Conservation (phyloP, 805 yeast genomes). For the Monosporozyma unispora region DNA sequence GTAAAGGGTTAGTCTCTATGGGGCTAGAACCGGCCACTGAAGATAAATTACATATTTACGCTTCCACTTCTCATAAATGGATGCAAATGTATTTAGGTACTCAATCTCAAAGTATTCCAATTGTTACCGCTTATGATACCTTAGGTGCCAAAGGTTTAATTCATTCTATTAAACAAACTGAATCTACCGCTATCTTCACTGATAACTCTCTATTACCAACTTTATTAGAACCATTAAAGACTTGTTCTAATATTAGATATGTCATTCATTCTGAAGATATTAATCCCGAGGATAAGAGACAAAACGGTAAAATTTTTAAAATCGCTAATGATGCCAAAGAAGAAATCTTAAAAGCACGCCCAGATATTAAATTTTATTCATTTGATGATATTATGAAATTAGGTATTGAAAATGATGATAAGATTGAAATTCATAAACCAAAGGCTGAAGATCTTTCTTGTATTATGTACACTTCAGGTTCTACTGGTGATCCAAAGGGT, state of each 20-base stretch:
- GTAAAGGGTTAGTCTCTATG: conserved; percentile 65
- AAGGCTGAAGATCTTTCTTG: conserved; percentile 45
- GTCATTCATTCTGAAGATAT: conserved; percentile 64
- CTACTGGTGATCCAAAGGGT: conserved; percentile 78
- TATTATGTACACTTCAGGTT: conserved; percentile 65
- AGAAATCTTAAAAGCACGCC: conserved; percentile 55
- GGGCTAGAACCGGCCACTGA: conserved; percentile 58
- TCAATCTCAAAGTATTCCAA: conserved; percentile 68
- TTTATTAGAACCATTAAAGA: conserved; percentile 62
- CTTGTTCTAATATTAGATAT: conserved; percentile 50
- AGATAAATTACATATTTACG: conserved; percentile 73
- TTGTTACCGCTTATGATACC: conserved; percentile 94
- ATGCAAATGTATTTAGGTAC: conserved; percentile 78
- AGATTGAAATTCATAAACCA: conserved; percentile 34
- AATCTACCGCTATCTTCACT: conserved; percentile 68
- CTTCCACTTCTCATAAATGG: conserved; percentile 84
- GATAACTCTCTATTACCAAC: conserved; percentile 65
- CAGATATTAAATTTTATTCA: conserved; percentile 62
- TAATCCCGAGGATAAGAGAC: conserved; percentile 54
- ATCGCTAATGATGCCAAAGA: conserved; percentile 51
- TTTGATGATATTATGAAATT: conserved; percentile 54
- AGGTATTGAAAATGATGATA: conserved; percentile 46
- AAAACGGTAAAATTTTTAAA: conserved; percentile 47
- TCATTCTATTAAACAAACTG: conserved; percentile 79
- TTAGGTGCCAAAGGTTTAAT: conserved; percentile 82